A percentile compares a stretch with the other conserved stretches of the same genome.
Evolutionary conservation across 805 yeast species (phyloP).

Genomic region (Barnettozyma californica): DNA sequence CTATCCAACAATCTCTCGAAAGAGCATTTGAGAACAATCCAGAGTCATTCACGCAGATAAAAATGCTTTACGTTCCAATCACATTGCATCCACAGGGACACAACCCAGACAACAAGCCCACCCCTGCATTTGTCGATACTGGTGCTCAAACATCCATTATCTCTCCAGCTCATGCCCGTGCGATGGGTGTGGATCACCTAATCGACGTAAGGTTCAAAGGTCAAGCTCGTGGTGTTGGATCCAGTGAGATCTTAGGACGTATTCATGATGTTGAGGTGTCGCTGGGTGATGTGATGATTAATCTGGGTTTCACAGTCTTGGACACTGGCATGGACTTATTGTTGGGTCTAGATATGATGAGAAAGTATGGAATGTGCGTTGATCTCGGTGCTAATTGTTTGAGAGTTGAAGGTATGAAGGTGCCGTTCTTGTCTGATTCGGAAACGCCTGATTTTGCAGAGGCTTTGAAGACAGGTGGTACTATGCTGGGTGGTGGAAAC

Average conservation of each 20-base stretch:
- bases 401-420: slow-evolving; percentile 61
- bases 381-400: slow-evolving; percentile 66
- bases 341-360: slow-evolving; percentile 87
- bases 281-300: slow-evolving; percentile 59
- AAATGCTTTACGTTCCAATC: slow-evolving; percentile 67
- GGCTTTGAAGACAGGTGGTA: slow-evolving; percentile 1
- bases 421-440: slow-evolving; percentile 65
- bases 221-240: slow-evolving; percentile 88
- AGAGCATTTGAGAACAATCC: slow-evolving; percentile 86
- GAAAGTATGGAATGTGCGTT: slow-evolving; percentile 77
- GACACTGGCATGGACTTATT: slow-evolving; percentile 71
- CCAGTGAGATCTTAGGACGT: slow-evolving; percentile 69
- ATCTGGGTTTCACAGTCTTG: slow-evolving; percentile 66
- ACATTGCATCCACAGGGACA: slow-evolving; percentile 8
- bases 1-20: slow-evolving; percentile 19
- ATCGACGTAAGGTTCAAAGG: slow-evolving; percentile 80
- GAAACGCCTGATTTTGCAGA: slow-evolving; percentile 47
- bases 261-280: slow-evolving; percentile 86
- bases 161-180: slow-evolving; percentile 70
- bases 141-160: slow-evolving; percentile 93
- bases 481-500: slow-evolving; percentile 5
- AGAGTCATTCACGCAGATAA: slow-evolving; percentile 77
- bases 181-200: slow-evolving; percentile 61
- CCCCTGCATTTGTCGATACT: slow-evolving; percentile 92
- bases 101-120: slow-evolving; percentile 18